Conservation (phyloP, 1,284 basidiomycete genomes). For the Sporisorium sorghi region DNA sequence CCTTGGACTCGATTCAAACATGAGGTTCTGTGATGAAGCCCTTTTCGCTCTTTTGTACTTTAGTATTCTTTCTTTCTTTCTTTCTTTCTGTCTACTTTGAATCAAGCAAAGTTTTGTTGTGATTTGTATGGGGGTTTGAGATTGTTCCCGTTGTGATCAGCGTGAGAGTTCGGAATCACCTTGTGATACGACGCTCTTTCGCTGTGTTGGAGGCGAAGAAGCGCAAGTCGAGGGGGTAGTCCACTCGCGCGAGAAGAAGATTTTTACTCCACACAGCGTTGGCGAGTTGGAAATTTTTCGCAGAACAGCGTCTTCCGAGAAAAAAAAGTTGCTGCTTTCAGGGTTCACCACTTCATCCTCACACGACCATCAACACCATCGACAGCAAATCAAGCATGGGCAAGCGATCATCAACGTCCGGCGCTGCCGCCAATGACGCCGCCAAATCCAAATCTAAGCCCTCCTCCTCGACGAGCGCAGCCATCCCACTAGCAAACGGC, state of each 20-base stretch:
- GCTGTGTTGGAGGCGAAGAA: too few species aligned
- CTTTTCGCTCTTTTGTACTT: not conserved
- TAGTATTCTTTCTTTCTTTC: not conserved
- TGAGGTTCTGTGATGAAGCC: not conserved
- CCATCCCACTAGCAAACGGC: slow-evolving; percentile 24
- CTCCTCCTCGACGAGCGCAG: not conserved
- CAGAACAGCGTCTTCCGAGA: not conserved
- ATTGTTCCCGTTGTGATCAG: not conserved
- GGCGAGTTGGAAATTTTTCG: not conserved
- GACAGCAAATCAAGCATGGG: slow-evolving; percentile 11
- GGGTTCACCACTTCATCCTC: not conserved
- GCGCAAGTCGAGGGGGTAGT: too few species aligned
- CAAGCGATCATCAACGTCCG: slow-evolving; percentile 2
- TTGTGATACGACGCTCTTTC: too few species aligned
- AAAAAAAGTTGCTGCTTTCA: slow-evolving; percentile 1
- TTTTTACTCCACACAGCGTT: not conserved
- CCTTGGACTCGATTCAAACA: too few species aligned
- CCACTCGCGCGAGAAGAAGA: slow-evolving; percentile 2
- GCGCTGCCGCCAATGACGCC: not conserved
- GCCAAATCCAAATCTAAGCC: not conserved
- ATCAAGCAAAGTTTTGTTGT: not conserved
- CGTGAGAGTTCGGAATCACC: too few species aligned
- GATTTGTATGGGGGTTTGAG: not conserved
- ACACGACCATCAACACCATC: not conserved
- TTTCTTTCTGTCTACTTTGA: not conserved